A percentile compares a stretch with the other conserved stretches of the same genome.
These are phyloP conservation scores for Kuraishia hungarica DNA, from an alignment of 805 yeast genomes.

Conservation along the genomic window DNA sequence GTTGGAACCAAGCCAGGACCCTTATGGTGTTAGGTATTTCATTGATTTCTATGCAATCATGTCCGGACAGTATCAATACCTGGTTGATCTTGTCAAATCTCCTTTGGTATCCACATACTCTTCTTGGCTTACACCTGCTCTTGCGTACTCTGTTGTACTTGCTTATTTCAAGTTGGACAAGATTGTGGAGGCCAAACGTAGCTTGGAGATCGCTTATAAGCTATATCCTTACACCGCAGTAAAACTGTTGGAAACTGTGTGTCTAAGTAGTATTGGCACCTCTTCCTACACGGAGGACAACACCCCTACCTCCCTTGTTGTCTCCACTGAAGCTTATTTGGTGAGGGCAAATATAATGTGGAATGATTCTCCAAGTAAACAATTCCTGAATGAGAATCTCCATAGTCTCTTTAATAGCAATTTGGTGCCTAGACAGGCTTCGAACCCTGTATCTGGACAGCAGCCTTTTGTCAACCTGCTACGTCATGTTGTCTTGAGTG, in stretches of 20 bases:
- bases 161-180: conserved; percentile 42
- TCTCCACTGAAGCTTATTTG: conserved; percentile 50
- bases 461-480: conserved; percentile 34
- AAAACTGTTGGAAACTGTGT: conserved; percentile 39
- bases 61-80: conserved; percentile 54
- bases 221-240: conserved; percentile 52
- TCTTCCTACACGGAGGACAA: conserved; percentile 17
- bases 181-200: conserved; percentile 33
- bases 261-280: conserved; percentile 19
- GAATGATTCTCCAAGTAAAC: conserved; percentile 36
- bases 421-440: too few species aligned
- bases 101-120: conserved; percentile 48
- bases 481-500: conserved; percentile 62
- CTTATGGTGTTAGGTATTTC: conserved; percentile 75
- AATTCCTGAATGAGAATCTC: conserved; percentile 25
- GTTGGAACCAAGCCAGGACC: conserved; percentile 69
- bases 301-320: conserved; percentile 8
- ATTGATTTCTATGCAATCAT: conserved; percentile 71
- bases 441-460: conserved; percentile 11
- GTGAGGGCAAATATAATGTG: conserved; percentile 48
- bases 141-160: conserved; percentile 56
- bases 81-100: conserved; percentile 48
- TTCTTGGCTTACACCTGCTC: conserved; percentile 67
- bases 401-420: conserved; percentile 7
- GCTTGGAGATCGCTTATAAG: conserved; percentile 40